Conservation (phyloP, 305 asterid species). For the Withania somnifera region DNA sequence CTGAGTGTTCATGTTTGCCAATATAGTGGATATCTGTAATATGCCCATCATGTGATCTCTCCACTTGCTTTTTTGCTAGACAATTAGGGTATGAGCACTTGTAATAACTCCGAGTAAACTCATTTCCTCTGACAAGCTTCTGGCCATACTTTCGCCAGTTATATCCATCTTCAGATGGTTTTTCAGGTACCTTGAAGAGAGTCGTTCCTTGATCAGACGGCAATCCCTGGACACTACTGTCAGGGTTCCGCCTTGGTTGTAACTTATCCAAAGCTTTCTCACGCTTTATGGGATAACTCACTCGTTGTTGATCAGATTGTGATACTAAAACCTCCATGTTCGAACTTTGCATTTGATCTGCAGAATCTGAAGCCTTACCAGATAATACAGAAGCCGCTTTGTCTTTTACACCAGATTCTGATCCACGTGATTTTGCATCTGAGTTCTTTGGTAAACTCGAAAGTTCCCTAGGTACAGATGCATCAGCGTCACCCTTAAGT, state of each 20-base stretch:
- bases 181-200: conserved; percentile 45
- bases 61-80: conserved; percentile 89
- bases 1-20: conserved; percentile 67
- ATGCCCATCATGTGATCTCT: conserved; percentile 85
- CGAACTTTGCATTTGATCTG: conserved; percentile 20
- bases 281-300: conserved; percentile 22
- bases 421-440: neutral
- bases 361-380: conserved; percentile 13
- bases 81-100: conserved; percentile 93
- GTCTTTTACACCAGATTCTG: neutral
- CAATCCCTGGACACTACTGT: conserved; percentile 29
- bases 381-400: no score
- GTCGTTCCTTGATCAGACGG: conserved; percentile 33
- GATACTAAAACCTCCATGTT: conserved; percentile 17
- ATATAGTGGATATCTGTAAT: conserved; percentile 80
- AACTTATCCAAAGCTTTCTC: conserved; percentile 71
- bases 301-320: conserved; percentile 31
- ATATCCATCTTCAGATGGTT: conserved; percentile 88
- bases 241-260: conserved; percentile 82
- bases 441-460: conserved; percentile 10
- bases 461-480: conserved; percentile 16
- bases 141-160: conserved; percentile 99
- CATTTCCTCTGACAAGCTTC: conserved; percentile 97
- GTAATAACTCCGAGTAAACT: conserved; percentile 93
- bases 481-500: neutral